phyloP scores from a whole-genome alignment of 257 asterid species.

The Solanum medicagineum region DNA sequence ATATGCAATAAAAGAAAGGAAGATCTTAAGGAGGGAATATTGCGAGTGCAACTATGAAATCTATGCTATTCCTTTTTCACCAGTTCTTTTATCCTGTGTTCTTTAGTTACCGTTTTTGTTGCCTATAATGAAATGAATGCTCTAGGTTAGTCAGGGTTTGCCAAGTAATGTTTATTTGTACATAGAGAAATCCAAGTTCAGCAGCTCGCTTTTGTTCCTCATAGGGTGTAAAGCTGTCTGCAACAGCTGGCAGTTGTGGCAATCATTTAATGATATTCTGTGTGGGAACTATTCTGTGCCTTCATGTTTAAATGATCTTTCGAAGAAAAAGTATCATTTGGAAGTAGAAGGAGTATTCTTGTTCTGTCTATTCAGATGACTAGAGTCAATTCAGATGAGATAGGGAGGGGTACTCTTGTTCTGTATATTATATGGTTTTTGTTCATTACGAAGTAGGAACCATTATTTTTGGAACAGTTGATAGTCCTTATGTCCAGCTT shows the following conservation, averaged over 20 bases:
- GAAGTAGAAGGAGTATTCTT: background rate
- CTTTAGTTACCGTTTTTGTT: background rate
- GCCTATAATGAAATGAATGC: background rate
- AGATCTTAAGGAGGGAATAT: background rate
- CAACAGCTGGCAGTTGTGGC: background rate
- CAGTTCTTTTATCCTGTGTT: background rate
- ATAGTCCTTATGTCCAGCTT: background rate
- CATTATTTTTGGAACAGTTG: background rate
- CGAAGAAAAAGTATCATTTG: background rate
- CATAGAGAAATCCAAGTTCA: background rate
- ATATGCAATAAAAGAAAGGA: background rate
- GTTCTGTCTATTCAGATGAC: background rate
- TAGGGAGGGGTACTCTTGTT: background rate
- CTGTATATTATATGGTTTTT: background rate
- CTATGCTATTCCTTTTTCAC: background rate
- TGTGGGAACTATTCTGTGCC: background rate
- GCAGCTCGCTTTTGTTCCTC: background rate
- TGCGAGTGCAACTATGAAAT: background rate
- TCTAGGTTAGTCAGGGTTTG: background rate
- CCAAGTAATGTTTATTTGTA: background rate
- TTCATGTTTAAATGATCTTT: background rate
- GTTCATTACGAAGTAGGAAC: background rate
- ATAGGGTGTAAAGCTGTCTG: background rate
- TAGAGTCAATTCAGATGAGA: background rate
- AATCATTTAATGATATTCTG: background rate